These are phyloP conservation scores for Marasmius tenuissimus DNA, from an alignment of 1,284 basidiomycete species.

Conservation along the genomic window DNA sequence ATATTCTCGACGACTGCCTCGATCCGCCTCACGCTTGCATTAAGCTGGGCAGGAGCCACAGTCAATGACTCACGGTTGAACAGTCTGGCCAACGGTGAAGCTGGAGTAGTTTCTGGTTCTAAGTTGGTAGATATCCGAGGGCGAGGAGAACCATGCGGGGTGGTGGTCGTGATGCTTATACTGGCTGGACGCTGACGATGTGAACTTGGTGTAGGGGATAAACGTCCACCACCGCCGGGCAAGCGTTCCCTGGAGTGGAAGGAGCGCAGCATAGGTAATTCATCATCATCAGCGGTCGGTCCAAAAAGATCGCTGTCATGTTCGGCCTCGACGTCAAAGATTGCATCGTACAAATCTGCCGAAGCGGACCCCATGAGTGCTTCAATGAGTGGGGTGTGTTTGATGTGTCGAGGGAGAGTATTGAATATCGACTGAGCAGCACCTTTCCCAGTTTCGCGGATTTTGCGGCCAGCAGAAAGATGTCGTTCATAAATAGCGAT, in stretches of 20 bases:
- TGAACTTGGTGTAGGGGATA: conserved; percentile 21
- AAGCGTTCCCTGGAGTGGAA: conserved; percentile 43
- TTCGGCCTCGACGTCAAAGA: conserved; percentile 68
- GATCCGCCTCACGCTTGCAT: conserved; percentile 50
- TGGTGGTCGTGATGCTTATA: conserved; percentile 11
- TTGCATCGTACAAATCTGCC: conserved; percentile 68
- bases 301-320: conserved; percentile 51
- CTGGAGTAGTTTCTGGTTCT: conserved; percentile 13
- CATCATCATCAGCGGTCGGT: conserved; percentile 42
- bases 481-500: conserved; percentile 84
- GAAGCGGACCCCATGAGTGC: conserved; percentile 66
- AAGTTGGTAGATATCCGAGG: conserved; percentile 12
- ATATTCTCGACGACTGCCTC: conserved; percentile 65
- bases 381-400: conserved; percentile 71
- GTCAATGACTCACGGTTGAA: conserved; percentile 36
- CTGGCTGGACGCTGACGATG: conserved; percentile 18
- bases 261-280: conserved; percentile 35
- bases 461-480: conserved; percentile 47
- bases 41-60: conserved; percentile 25
- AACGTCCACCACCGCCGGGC: conserved; percentile 4
- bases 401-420: conserved; percentile 66
- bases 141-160: conserved; percentile 20
- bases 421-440: conserved; percentile 59
- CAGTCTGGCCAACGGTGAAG: conserved; percentile 48
- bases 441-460: conserved; percentile 50